Evolutionary conservation across 139 green algal genomes (phyloP), one percentile per base, ranked within the genome.

Genomic region (Monoraphidium neglectum): DNA sequence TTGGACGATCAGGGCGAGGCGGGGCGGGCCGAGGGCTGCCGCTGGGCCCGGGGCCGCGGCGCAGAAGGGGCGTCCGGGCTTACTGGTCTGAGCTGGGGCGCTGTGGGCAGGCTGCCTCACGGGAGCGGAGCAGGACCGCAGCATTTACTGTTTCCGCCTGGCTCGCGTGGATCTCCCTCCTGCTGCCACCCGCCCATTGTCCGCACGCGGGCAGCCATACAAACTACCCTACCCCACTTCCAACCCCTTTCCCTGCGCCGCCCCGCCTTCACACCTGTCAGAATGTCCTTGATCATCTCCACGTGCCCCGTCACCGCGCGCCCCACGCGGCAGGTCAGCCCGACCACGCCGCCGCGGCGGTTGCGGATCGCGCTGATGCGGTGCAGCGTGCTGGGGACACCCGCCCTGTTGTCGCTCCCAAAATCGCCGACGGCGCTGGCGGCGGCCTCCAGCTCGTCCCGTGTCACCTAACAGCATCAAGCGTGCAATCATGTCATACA

Each of bases 321-420:
- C 0, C 95, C 95, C 24, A 99, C 95, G 28, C 95, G 92, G 75
- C 94, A 98, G 0, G 95, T 99, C 51, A 99, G 89, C 10, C 95
- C 95, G 16, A 99, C 89, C 33, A 99, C 81, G 16, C 70, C 75
- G 33, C 92, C 94, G 30, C 82, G 85, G 23, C 95, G 82, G 92
- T 82, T 97, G 82, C 49, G 92, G 32, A 99, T 94, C 68, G 87
- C 97, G 86, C 76, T 87, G 72, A 98, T 96, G 80, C 95, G 91
- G 84, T 98, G 95, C 81, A 98, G 83, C 30, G 93, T 98, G 68
- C 93, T 80, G 36, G 94, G 82, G 57, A 98, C 94, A 26, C 95
- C 95, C 18, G 95, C 94, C 15, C 92, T 80, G 77, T 97, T 97
- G 86, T 98, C 94, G 79, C 62, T 80, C 35, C 92, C 92, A 78